Conservation (phyloP, 192 early-diverging fungal genomes). For the Phycomyces nitens region DNA sequence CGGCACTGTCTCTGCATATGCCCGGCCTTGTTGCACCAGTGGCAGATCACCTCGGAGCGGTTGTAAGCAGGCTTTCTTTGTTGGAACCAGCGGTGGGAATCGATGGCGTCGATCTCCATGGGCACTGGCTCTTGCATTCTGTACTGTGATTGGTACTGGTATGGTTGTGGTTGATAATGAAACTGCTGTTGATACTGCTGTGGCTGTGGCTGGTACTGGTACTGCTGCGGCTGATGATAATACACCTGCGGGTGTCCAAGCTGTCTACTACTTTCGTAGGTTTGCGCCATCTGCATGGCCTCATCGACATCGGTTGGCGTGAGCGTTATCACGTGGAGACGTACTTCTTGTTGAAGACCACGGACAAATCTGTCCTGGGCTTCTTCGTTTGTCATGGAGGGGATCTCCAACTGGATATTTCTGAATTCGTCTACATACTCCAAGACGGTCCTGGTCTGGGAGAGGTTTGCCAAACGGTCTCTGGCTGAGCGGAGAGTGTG, state of each 20-base stretch:
- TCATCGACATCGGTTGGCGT: no score
- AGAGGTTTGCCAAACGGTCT: background rate
- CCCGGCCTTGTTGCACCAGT: background rate
- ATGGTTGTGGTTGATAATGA: background rate
- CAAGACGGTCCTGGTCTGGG: background rate
- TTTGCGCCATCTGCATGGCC: no score
- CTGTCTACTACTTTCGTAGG: background rate
- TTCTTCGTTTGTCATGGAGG: no score
- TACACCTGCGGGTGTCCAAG: background rate
- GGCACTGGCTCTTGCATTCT: background rate
- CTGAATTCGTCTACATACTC: constrained; percentile 3
- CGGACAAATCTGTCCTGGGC: no score
- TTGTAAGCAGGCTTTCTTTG: background rate
- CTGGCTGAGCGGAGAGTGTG: background rate
- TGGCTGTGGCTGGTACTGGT: background rate
- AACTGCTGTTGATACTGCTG: background rate
- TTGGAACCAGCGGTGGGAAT: background rate
- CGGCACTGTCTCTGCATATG: constrained; percentile 7
- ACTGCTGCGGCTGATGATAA: background rate
- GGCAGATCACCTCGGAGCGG: background rate
- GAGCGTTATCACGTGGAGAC: no score
- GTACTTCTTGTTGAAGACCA: no score
- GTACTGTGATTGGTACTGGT: background rate
- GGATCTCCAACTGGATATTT: no score
- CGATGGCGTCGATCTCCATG: background rate